Evolutionary conservation across 1,139 yeast species (phyloP).

Genomic region (Hyphopichia burtonii): DNA sequence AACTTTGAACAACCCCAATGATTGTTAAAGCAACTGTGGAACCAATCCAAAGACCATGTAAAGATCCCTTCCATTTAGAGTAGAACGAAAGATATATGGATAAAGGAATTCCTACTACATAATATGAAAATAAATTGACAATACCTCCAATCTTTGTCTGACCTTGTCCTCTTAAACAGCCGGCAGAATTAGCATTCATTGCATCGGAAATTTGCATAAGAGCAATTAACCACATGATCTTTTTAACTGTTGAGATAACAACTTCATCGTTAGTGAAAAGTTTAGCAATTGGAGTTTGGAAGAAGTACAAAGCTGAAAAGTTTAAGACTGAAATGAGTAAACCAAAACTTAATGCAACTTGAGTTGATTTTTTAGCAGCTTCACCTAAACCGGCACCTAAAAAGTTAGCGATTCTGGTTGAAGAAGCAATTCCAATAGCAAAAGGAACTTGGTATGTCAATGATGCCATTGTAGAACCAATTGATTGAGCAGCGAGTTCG

Average conservation of each 20-base stretch:
- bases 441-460: slow-evolving; percentile 54
- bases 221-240: slow-evolving; percentile 53
- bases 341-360: slow-evolving; percentile 47
- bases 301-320: slow-evolving; percentile 36
- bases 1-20: slow-evolving; percentile 53
- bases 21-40: slow-evolving; percentile 49
- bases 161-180: slow-evolving; percentile 61
- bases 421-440: slow-evolving; percentile 60
- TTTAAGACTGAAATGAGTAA: slow-evolving; percentile 40
- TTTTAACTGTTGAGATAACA: slow-evolving; percentile 40
- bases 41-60: slow-evolving; percentile 58
- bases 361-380: slow-evolving; percentile 46
- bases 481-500: slow-evolving; percentile 57
- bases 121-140: slow-evolving; percentile 52
- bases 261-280: slow-evolving; percentile 41
- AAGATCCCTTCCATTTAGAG: slow-evolving; percentile 40
- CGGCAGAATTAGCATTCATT: slow-evolving; percentile 58
- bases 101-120: slow-evolving; percentile 52
- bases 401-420: slow-evolving; percentile 59
- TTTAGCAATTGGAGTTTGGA: slow-evolving; percentile 35
- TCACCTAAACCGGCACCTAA: slow-evolving; percentile 53
- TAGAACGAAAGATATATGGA: slow-evolving; percentile 49
- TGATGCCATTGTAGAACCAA: slow-evolving; percentile 56
- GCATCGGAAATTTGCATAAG: slow-evolving; percentile 58
- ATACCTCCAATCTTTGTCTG: slow-evolving; percentile 59